Base-by-base conservation (phyloP, 2,329 filamentous ascomycete species). In the Chaetomiaceae sp. region DNA sequence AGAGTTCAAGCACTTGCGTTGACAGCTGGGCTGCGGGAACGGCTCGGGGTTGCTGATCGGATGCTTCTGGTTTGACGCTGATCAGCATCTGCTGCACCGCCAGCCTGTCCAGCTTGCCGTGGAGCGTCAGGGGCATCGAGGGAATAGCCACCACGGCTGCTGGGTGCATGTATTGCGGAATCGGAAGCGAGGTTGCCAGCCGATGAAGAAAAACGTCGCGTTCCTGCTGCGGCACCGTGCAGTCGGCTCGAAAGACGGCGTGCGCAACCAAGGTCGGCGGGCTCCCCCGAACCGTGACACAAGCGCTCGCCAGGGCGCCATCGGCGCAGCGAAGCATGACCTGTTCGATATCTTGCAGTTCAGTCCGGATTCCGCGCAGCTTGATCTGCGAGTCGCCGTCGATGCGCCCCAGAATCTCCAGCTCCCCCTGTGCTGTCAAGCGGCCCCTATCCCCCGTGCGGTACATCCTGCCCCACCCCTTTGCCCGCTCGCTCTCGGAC, bases 301-400 rank as follows among this genome's bases (percentile, higher is more conserved):
- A 27, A 6, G 11, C 26, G 26, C 26, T 27, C 26, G 11, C 15
- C 33, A 35, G 15, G n/a, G n/a, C 15, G 33, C 33, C 15, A 15
- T 35, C 33, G 6, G 33, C 33, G n/a, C n/a, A 7, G n/a, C 33
- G n/a, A 6, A 35, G 33, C 11, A 62, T 51, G 11, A 48, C 33
- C 6, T 38, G 14, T 32, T 56, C 55, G 5, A 58, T 41, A 19
- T 59, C 56, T 5, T 30, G 34, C 4, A 73, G 62, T 58, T 72
- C 78, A 47, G 75, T 64, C 44, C 74, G 58, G 42, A 69, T 73
- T 29, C 78, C 79, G 15, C 69, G 66, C 11, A 79, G 57, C 57
- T 79, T 79, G 33, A 78, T 66, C 55, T 78, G 74, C 4, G 42
- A 48, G 40, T 52, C 48, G 0, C 66, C 67, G 52, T 77, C 73